phyloP scores from a whole-genome alignment of 306 rosid species.

The Sophora flavescens region DNA sequence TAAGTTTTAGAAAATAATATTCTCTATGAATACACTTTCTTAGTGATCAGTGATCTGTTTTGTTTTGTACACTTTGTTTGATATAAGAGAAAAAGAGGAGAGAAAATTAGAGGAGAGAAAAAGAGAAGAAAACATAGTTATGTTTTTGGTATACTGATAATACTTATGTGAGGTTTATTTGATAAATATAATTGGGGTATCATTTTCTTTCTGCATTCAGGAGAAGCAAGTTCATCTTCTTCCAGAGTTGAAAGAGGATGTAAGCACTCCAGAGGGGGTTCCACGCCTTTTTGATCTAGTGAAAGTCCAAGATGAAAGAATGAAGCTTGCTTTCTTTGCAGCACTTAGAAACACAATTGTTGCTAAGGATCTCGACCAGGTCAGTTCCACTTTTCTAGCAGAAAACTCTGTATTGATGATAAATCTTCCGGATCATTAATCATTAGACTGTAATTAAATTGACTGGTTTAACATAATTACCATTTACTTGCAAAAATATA shows the following conservation, averaged over 20 bases:
- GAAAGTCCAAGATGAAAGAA: slow-evolving; percentile 79
- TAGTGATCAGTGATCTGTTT: slow-evolving; percentile 20
- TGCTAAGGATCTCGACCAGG: slow-evolving; percentile 95
- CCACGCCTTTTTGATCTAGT: slow-evolving; percentile 90
- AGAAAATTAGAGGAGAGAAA: too few species aligned
- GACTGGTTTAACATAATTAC: background rate
- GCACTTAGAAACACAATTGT: slow-evolving; percentile 81
- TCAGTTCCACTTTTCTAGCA: slow-evolving; percentile 44
- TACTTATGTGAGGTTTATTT: slow-evolving; percentile 13
- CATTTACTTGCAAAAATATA: slow-evolving; percentile 18
- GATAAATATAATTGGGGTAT: background rate
- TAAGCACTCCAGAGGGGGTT: slow-evolving; percentile 87
- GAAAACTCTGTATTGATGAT: slow-evolving; percentile 9
- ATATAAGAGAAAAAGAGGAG: too few species aligned
- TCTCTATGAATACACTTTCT: slow-evolving; percentile 3
- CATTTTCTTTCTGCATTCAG: slow-evolving; percentile 56
- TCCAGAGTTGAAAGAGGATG: slow-evolving; percentile 66
- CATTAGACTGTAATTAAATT: background rate
- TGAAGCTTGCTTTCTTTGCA: slow-evolving; percentile 93
- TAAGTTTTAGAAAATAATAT: slow-evolving; percentile 3
- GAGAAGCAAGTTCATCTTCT: slow-evolving; percentile 83
- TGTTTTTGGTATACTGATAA: background rate
- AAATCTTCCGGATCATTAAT: slow-evolving; percentile 4
- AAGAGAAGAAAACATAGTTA: too few species aligned
- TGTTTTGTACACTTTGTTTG: background rate